Percentiles rank a stretch among this genome's conserved stretches.
Evolutionary conservation across 1,284 basidiomycete genomes (phyloP).

Genomic region (Afroboletus lepidellus): DNA sequence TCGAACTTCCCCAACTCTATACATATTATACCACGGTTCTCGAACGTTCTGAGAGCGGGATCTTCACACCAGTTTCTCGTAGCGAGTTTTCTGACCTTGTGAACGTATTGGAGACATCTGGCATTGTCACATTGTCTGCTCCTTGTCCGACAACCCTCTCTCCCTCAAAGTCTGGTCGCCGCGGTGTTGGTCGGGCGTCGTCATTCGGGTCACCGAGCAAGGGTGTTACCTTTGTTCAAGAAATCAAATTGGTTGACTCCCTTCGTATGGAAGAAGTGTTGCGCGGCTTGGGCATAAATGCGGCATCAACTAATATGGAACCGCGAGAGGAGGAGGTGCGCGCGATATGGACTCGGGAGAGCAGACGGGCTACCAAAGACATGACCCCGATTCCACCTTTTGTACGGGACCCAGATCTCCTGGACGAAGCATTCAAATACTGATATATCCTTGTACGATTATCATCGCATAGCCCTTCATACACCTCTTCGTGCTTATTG

Average conservation of each 20-base stretch:
- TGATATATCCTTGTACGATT: slow-evolving; percentile 25
- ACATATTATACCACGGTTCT: slow-evolving; percentile 62
- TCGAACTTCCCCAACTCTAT: slow-evolving; percentile 62
- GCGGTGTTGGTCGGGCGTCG: slow-evolving; percentile 51
- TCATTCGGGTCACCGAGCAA: slow-evolving; percentile 54
- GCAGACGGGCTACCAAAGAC: slow-evolving; percentile 53
- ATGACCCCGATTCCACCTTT: slow-evolving; percentile 37
- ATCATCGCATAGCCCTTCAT: slow-evolving; percentile 2
- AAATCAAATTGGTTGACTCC: slow-evolving; percentile 54
- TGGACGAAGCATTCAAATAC: slow-evolving; percentile 57
- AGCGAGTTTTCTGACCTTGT: slow-evolving; percentile 74
- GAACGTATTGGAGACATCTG: slow-evolving; percentile 68
- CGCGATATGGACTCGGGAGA: slow-evolving; percentile 67
- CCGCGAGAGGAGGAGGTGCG: slow-evolving; percentile 66
- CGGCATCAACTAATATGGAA: slow-evolving; percentile 38
- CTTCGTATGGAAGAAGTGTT: slow-evolving; percentile 64
- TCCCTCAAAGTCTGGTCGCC: slow-evolving; percentile 42
- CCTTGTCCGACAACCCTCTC: slow-evolving; percentile 35
- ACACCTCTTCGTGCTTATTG: slow-evolving; percentile 10
- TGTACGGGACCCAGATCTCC: slow-evolving; percentile 33
- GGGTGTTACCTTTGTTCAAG: slow-evolving; percentile 42
- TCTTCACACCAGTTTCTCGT: slow-evolving; percentile 65
- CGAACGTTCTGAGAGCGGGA: slow-evolving; percentile 48
- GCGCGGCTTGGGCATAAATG: slow-evolving; percentile 54
- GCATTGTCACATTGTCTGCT: slow-evolving; percentile 48